Evolutionary conservation across 306 rosid species (phyloP).

Genomic region (Cyclanthera cordifolia): DNA sequence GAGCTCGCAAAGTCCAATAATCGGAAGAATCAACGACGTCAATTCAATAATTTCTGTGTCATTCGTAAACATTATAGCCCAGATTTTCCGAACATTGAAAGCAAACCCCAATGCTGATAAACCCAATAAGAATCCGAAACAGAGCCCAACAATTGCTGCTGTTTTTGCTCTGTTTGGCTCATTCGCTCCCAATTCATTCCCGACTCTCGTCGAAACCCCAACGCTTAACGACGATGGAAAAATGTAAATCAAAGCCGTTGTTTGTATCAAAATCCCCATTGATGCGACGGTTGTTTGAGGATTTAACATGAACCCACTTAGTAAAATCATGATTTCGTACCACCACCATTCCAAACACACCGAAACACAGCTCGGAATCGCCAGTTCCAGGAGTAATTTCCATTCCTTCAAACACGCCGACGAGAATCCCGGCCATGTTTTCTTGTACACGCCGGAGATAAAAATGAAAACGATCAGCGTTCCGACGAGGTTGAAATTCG

Average conservation of each 20-base stretch:
- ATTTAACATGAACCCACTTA: constrained; percentile 60
- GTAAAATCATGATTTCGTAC: constrained; percentile 94
- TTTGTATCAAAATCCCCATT: constrained; percentile 84
- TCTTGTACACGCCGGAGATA: constrained; percentile 42
- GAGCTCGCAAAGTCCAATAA: constrained; percentile 72
- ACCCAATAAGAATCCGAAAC: constrained; percentile 47
- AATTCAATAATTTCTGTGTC: constrained; percentile 53
- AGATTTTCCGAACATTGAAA: constrained; percentile 37
- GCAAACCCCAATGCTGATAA: constrained; percentile 54
- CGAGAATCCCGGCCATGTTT: constrained; percentile 61
- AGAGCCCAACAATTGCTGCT: constrained; percentile 52
- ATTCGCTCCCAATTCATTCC: constrained; percentile 74
- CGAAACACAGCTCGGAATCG: constrained; percentile 80
- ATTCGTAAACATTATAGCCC: constrained; percentile 73
- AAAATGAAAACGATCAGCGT: constrained; percentile 39
- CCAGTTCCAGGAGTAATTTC: constrained; percentile 39
- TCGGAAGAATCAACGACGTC: constrained; percentile 59
- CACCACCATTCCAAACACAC: constrained; percentile 99
- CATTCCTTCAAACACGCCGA: constrained; percentile 32
- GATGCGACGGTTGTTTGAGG: constrained; percentile 88
- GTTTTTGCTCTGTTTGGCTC: constrained; percentile 42
- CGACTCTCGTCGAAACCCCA: constrained; percentile 83
- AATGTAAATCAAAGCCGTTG: constrained; percentile 78
- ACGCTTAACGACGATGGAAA: constrained; percentile 79
- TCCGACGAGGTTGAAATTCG: constrained; percentile 55